Percentiles rank a stretch among this genome's conserved stretches.
These are phyloP conservation scores for Wickerhamomyces sp. DNA, from an alignment of 1,139 yeast species.

Conservation along the genomic window DNA sequence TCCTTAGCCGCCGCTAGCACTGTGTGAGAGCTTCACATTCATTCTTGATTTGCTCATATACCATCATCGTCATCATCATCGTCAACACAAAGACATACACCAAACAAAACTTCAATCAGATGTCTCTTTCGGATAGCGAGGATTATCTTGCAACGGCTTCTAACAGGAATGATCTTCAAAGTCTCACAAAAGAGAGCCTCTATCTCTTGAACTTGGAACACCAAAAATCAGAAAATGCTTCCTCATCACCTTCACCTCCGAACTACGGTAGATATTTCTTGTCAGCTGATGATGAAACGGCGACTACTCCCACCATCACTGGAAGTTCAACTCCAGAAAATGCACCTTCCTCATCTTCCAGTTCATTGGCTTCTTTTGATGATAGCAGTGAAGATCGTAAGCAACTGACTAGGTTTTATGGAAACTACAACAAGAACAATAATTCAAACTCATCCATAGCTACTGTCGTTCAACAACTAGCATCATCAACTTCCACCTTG, in stretches of 20 bases:
- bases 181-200: slow-evolving; percentile 4
- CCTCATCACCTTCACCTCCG: not conserved
- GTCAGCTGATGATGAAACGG: not conserved
- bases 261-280: not conserved
- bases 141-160: not conserved
- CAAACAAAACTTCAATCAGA: not conserved
- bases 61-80: too few species aligned
- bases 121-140: not conserved
- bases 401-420: slow-evolving; percentile 5
- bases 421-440: slow-evolving; percentile 3
- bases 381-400: slow-evolving; percentile 15
- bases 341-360: slow-evolving; percentile 15
- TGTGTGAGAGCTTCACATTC: too few species aligned
- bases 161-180: not conserved
- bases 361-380: slow-evolving; percentile 19
- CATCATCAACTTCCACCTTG: slow-evolving; percentile 20
- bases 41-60: too few species aligned
- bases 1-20: too few species aligned
- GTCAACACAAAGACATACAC: too few species aligned
- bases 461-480: slow-evolving; percentile 18
- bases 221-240: not conserved
- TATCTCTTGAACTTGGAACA: slow-evolving; percentile 5
- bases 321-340: slow-evolving; percentile 9
- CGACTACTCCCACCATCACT: not conserved
- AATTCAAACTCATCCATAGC: slow-evolving; percentile 21